These are phyloP conservation scores for Mucor piriformis DNA, from an alignment of 371 early-diverging fungal genomes.

Conservation along the genomic window DNA sequence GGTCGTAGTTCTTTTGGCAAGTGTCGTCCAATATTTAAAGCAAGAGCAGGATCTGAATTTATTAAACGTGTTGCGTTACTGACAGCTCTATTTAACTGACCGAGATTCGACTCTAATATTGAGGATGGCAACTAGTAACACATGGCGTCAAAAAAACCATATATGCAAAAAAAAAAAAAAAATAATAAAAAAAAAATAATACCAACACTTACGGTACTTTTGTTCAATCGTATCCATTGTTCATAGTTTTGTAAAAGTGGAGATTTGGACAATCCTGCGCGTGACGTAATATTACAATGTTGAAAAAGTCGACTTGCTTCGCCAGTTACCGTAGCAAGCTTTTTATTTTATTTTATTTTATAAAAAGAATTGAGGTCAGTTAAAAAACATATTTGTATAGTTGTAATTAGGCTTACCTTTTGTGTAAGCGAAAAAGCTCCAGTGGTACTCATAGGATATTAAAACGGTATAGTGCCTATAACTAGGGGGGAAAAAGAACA, in stretches of 20 bases:
- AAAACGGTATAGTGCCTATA: neutral
- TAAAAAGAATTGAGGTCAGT: no score
- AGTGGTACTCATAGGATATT: slow-evolving; percentile 17
- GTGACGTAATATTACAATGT: slow-evolving; percentile 19
- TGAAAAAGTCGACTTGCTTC: slow-evolving; percentile 31
- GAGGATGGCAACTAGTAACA: slow-evolving; percentile 16
- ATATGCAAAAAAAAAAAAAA: neutral
- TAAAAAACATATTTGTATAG: no score
- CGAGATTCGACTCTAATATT: slow-evolving; percentile 14
- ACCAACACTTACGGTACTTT: slow-evolving; percentile 24
- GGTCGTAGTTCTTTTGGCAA: slow-evolving; percentile 11
- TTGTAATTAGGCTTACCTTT: slow-evolving; percentile 18
- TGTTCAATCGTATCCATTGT: slow-evolving; percentile 24
- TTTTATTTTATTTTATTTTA: neutral
- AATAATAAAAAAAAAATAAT: neutral
- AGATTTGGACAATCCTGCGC: slow-evolving; percentile 4
- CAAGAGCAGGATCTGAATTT: slow-evolving; percentile 9
- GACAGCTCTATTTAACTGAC: slow-evolving; percentile 16
- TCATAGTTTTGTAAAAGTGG: slow-evolving; percentile 14
- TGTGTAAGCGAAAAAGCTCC: slow-evolving; percentile 27
- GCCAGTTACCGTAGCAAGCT: slow-evolving; percentile 24
- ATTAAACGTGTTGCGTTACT: slow-evolving; percentile 17
- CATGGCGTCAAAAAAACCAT: neutral
- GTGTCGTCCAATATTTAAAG: slow-evolving; percentile 10
- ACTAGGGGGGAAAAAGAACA: neutral